phyloP scores from a whole-genome alignment of 1,284 basidiomycete species.

The Vanrija sp. region DNA sequence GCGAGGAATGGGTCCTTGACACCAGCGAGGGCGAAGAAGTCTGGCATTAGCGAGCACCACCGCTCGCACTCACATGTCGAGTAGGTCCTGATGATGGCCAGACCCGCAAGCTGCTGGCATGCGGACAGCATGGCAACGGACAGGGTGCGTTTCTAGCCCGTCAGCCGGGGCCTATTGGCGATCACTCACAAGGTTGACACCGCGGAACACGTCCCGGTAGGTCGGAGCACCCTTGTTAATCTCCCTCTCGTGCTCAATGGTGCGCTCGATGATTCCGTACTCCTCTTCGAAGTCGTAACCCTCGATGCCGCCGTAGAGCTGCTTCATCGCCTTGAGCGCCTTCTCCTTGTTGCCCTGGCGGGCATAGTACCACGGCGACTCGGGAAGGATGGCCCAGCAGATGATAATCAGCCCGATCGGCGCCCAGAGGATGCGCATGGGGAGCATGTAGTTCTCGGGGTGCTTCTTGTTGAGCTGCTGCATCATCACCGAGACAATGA shows the following conservation, averaged over 20 bases:
- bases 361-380: conserved; percentile 20
- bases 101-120: conserved; percentile 17
- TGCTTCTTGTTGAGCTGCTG: conserved; percentile 8
- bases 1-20: conserved; percentile 22
- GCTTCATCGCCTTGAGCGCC: conserved; percentile 13
- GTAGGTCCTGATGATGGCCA: conserved; percentile 23
- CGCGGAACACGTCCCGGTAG: background rate
- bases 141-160: conserved; percentile 13
- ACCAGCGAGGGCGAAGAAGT: conserved; percentile 26
- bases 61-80: conserved; percentile 8
- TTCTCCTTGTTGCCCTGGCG: conserved; percentile 16
- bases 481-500: conserved; percentile 12
- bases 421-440: conserved; percentile 12
- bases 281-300: conserved; percentile 22
- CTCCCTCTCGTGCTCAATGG: conserved; percentile 9
- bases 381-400: conserved; percentile 10
- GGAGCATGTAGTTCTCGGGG: conserved; percentile 12
- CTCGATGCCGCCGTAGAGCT: background rate
- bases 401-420: conserved; percentile 14
- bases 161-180: background rate
- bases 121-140: conserved; percentile 14
- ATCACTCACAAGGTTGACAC: background rate
- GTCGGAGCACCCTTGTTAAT: background rate
- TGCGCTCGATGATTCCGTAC: conserved; percentile 22
- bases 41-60: background rate